Conservation (phyloP, 345 rosid genomes). For the Citrus trifoliata region DNA sequence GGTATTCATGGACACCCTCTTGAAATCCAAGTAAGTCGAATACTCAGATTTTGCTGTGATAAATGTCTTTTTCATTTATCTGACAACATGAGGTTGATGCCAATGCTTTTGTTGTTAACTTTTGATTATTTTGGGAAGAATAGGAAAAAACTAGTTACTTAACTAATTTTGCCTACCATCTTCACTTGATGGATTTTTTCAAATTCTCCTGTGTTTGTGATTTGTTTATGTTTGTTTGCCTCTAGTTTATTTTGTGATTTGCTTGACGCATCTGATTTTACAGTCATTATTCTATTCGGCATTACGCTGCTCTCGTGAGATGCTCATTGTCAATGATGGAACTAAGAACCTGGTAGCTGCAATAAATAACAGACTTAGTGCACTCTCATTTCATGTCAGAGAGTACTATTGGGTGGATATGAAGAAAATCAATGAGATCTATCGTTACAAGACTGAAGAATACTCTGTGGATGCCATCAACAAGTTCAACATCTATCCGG, state of each 20-base stretch:
- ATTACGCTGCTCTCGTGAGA: constrained; percentile 84
- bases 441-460: constrained; percentile 93
- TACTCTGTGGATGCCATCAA: constrained; percentile 81
- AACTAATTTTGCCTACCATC: neutral
- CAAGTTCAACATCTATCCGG: constrained; percentile 97
- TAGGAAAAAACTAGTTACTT: neutral
- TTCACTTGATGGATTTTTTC: neutral
- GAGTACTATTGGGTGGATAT: constrained; percentile 94
- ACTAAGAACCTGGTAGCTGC: constrained; percentile 85
- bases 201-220: neutral
- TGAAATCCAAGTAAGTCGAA: constrained; percentile 75
- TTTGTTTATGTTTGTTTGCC: neutral
- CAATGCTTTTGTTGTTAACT: neutral
- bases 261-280: constrained; percentile 12
- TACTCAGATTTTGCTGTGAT: neutral
- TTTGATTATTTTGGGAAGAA: neutral
- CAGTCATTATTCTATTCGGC: constrained; percentile 94
- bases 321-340: constrained; percentile 75
- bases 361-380: constrained; percentile 76
- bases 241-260: neutral
- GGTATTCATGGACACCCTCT: constrained; percentile 98
- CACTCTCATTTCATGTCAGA: constrained; percentile 84
- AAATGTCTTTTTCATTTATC: neutral
- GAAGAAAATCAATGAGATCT: constrained; percentile 83
- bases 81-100: neutral